Percentiles rank a stretch among this genome's conserved stretches.
Conservation (phyloP, 1,284 basidiomycete genomes). For the Apiotrichum gamsii region DNA sequence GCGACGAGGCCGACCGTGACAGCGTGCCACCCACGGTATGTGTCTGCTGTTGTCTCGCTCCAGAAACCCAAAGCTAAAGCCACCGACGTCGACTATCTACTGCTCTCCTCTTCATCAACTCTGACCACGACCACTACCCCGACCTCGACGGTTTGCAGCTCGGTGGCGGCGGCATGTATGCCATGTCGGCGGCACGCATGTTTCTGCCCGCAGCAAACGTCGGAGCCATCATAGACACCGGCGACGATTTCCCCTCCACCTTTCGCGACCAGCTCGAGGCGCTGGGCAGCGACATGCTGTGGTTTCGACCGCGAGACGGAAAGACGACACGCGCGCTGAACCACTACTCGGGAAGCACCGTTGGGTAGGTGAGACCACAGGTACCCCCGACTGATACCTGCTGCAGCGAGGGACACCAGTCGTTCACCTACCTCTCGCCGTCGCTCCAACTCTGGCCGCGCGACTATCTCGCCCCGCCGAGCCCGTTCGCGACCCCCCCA, state of each 20-base stretch:
- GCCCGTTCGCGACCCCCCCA: conserved; percentile 53
- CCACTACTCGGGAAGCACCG: conserved; percentile 63
- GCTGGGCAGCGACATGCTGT: conserved; percentile 75
- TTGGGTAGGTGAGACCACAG: conserved; percentile 54
- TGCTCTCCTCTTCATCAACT: background rate
- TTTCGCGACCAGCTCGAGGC: conserved; percentile 57
- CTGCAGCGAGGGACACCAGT: conserved; percentile 47
- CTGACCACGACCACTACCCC: no score
- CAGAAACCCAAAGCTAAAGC: no score
- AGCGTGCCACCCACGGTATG: no score
- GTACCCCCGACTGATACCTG: background rate
- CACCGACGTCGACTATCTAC: conserved; percentile 1
- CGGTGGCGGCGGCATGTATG: conserved; percentile 80
- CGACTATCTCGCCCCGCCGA: conserved; percentile 53
- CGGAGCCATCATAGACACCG: conserved; percentile 79
- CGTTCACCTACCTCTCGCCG: conserved; percentile 75
- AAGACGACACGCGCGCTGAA: conserved; percentile 71
- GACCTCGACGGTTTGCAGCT: no score
- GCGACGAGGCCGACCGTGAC: no score
- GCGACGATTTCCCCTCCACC: conserved; percentile 64
- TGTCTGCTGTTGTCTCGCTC: no score
- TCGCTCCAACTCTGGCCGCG: conserved; percentile 63
- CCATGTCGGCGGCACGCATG: conserved; percentile 5
- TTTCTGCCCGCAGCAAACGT: conserved; percentile 49
- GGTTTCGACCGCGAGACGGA: conserved; percentile 58